Base-by-base conservation (phyloP, 108 stramenopile genomes). In the Cyclotella sp. region DNA sequence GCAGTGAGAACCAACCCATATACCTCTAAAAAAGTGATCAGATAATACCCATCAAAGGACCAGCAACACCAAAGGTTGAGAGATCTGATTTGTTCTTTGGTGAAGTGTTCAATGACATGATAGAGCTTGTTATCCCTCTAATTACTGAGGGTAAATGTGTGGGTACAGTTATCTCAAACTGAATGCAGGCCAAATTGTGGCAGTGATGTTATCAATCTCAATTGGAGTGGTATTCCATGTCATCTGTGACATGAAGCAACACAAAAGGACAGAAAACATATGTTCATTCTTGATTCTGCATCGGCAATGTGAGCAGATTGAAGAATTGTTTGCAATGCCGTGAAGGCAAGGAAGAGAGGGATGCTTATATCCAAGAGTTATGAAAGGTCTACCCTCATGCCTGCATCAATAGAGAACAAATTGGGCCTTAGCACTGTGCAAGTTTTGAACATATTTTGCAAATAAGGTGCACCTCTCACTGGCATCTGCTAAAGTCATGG, bases 101-200 rank as follows among this genome's bases (percentile, higher is more conserved):
- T 13, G 85, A 79, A 0, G 63, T 70, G 57, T 92, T 92, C 71
- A 93, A 82, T 22, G 79, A 84, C 4, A 89, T 92, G n/a, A 93
- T 90, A 1, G 86, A 77, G 59, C 89, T 85, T 12, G 91, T 90
- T 0, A 90, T 70, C 0, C 95, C 95, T 19, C 90, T 91, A 11
- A 89, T 79, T 11, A 93, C 55, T 13, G 91, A 92, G 18, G 95
- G 95, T 12, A 96, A 90, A 45, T 92, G 75, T 8, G 92, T 91
- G n/a, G n/a, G n/a, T n/a, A n/a, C n/a, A n/a, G n/a, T n/a, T n/a
- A n/a, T n/a, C n/a, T n/a, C n/a, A n/a, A n/a, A n/a, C n/a, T n/a
- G n/a, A n/a, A n/a, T n/a, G n/a, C n/a, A n/a, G n/a, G n/a, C n/a
- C n/a, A n/a, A n/a, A n/a, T n/a, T n/a, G n/a, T n/a, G n/a, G n/a